phyloP scores from a whole-genome alignment of 768 basidiomycete species.

The Panellus pusillus region DNA sequence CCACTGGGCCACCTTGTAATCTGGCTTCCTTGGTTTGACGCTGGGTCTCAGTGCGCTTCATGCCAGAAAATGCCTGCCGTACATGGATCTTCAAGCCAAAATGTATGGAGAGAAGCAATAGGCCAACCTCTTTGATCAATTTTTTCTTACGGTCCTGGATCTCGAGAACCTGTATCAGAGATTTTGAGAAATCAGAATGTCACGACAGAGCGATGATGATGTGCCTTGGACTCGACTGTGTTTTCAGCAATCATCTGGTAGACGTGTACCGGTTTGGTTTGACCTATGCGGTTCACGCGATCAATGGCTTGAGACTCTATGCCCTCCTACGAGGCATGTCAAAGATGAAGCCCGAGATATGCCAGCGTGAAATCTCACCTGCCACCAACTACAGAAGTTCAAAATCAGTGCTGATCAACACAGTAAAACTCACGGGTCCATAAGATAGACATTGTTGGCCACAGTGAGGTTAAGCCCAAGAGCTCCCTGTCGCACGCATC shows the following conservation, averaged over 20 bases:
- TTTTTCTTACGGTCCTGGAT: constrained; percentile 86
- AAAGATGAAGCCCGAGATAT: constrained; percentile 5
- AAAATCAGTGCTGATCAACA: not conserved
- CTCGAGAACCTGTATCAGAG: constrained; percentile 56
- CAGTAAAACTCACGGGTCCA: constrained; percentile 72
- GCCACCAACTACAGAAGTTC: constrained; percentile 67
- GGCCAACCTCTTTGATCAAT: constrained; percentile 67
- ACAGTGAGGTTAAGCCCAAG: constrained; percentile 86
- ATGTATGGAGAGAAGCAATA: not conserved
- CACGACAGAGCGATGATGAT: not conserved
- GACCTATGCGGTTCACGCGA: constrained; percentile 80
- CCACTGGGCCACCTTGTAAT: constrained; percentile 59
- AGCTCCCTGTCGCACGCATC: constrained; percentile 51
- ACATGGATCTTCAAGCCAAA: not conserved
- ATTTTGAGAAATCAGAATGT: not conserved
- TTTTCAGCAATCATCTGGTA: constrained; percentile 90
- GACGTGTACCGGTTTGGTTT: constrained; percentile 79
- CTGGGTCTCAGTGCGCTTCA: constrained; percentile 70
- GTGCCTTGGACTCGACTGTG: constrained; percentile 82
- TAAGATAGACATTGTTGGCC: constrained; percentile 86
- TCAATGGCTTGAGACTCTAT: constrained; percentile 83
- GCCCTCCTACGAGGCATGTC: constrained; percentile 51
- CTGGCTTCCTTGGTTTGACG: constrained; percentile 79
- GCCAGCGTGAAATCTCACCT: constrained; percentile 35
- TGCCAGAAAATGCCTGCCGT: constrained; percentile 80